Percentiles rank a stretch among this genome's conserved stretches.
These are phyloP conservation scores for Cryptococcus sp. DNA, from an alignment of 1,284 basidiomycete species.

Conservation along the genomic window DNA sequence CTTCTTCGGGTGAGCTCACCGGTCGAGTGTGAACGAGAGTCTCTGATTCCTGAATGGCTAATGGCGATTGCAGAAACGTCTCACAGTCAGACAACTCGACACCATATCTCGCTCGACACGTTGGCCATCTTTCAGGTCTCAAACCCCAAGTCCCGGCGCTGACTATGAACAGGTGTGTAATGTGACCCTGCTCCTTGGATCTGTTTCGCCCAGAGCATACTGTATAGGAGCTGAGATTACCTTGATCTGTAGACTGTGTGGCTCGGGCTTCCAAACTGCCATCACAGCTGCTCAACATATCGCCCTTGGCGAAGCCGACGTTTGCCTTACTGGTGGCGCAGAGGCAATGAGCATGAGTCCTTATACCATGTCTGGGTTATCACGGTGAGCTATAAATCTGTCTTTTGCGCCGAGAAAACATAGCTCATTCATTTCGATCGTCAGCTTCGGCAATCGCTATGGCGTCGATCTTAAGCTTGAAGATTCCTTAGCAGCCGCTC, in stretches of 20 bases:
- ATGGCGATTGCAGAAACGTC: slow-evolving; percentile 47
- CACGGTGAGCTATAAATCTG: slow-evolving; percentile 44
- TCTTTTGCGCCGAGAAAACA: not conserved
- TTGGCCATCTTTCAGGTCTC: slow-evolving; percentile 58
- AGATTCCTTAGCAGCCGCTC: slow-evolving; percentile 58
- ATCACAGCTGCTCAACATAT: slow-evolving; percentile 60
- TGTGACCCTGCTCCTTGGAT: not conserved
- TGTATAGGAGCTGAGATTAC: not conserved
- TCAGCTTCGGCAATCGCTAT: slow-evolving; percentile 52
- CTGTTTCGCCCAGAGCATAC: not conserved
- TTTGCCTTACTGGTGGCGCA: slow-evolving; percentile 59
- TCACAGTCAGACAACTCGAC: slow-evolving; percentile 56
- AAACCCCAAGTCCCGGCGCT: slow-evolving; percentile 58
- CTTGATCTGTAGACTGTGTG: slow-evolving; percentile 54
- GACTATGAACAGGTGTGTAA: slow-evolving; percentile 56
- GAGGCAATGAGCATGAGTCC: slow-evolving; percentile 60
- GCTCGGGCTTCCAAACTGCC: slow-evolving; percentile 59
- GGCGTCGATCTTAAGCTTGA: slow-evolving; percentile 61
- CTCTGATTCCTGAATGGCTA: not conserved
- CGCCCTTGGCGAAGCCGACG: slow-evolving; percentile 56
- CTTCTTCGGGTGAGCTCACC: slow-evolving; percentile 53
- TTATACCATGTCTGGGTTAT: slow-evolving; percentile 54
- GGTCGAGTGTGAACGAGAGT: too few relatives aligned
- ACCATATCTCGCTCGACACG: slow-evolving; percentile 60
- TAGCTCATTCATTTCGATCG: slow-evolving; percentile 5